Evolutionary conservation across 2,329 filamentous ascomycete genomes (phyloP).

Genomic region (Penicillium sclerotigenum): DNA sequence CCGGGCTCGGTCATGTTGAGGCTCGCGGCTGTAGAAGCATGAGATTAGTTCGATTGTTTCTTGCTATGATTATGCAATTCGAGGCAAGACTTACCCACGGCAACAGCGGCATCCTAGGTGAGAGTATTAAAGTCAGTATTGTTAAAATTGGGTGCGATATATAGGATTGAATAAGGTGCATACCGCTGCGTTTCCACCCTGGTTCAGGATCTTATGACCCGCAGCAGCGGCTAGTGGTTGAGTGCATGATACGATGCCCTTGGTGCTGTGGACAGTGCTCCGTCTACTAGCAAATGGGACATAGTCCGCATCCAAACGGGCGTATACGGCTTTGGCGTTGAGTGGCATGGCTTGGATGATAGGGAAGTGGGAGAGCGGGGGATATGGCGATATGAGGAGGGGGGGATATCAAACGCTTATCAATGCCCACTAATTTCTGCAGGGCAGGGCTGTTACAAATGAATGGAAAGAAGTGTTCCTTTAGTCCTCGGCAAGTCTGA

Average conservation of each 20-base stretch:
- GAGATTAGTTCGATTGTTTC: conserved; percentile 8
- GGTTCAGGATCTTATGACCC: conserved; percentile 76
- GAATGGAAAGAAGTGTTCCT: neutral
- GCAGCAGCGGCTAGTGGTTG: conserved; percentile 88
- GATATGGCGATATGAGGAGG: neutral
- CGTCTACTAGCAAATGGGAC: conserved; percentile 62
- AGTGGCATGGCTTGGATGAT: conserved; percentile 44
- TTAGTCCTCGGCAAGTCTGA: neutral
- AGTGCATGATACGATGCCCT: conserved; percentile 85
- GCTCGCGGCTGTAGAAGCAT: conserved; percentile 63
- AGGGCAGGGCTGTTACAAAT: neutral
- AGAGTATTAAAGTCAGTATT: neutral
- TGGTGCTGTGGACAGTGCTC: conserved; percentile 89
- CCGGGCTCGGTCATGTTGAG: conserved; percentile 91
- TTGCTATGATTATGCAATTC: neutral
- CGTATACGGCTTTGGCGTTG: conserved; percentile 50
- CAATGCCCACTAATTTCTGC: neutral
- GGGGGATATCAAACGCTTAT: neutral
- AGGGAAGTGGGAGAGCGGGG: neutral
- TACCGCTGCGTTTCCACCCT: conserved; percentile 91
- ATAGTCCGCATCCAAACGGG: conserved; percentile 46
- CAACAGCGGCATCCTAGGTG: conserved; percentile 84
- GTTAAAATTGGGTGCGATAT: neutral
- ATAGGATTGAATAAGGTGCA: conserved; percentile 37
- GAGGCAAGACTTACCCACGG: conserved; percentile 61